Evolutionary conservation across 805 yeast genomes (phyloP).

Genomic region (Candida peoriensis): DNA sequence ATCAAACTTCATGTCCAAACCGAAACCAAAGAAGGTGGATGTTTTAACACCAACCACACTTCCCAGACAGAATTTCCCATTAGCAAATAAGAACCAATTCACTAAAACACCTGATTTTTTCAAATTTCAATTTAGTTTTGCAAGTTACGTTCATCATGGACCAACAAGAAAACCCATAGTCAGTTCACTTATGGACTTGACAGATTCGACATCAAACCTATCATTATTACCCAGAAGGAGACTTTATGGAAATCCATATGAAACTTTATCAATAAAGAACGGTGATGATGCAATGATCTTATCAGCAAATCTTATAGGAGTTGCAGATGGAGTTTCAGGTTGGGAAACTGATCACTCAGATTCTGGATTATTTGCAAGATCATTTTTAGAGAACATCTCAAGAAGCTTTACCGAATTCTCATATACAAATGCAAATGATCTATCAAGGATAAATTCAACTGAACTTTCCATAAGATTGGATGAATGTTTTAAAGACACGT

Average conservation of each 20-base stretch:
- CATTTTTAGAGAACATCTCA: conserved; percentile 46
- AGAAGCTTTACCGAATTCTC: conserved; percentile 27
- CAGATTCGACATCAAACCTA: conserved; percentile 39
- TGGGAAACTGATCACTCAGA: conserved; percentile 45
- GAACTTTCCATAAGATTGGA: conserved; percentile 41
- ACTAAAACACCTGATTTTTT: conserved; percentile 28
- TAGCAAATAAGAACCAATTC: not conserved
- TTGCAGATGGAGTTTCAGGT: conserved; percentile 55
- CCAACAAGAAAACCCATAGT: conserved; percentile 32
- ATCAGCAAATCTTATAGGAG: conserved; percentile 45
- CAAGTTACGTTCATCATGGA: conserved; percentile 46
- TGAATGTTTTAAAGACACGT: conserved; percentile 41
- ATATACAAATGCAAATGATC: conserved; percentile 21
- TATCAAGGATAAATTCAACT: conserved; percentile 35
- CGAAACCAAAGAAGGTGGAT: too few species aligned
- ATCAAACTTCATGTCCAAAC: too few species aligned
- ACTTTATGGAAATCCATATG: conserved; percentile 47
- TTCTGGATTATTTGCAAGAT: conserved; percentile 49
- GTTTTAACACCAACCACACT: conserved; percentile 5
- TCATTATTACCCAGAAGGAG: conserved; percentile 45
- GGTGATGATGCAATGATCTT: conserved; percentile 58
- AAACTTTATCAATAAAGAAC: conserved; percentile 45
- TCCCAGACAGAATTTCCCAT: conserved; percentile 2
- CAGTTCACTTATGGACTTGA: conserved; percentile 44
- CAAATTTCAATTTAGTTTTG: conserved; percentile 39